Evolutionary conservation across 2,329 filamentous ascomycete species (phyloP), one percentile per base, ranked within the genome.

Genomic region (Calycina herbarum): DNA sequence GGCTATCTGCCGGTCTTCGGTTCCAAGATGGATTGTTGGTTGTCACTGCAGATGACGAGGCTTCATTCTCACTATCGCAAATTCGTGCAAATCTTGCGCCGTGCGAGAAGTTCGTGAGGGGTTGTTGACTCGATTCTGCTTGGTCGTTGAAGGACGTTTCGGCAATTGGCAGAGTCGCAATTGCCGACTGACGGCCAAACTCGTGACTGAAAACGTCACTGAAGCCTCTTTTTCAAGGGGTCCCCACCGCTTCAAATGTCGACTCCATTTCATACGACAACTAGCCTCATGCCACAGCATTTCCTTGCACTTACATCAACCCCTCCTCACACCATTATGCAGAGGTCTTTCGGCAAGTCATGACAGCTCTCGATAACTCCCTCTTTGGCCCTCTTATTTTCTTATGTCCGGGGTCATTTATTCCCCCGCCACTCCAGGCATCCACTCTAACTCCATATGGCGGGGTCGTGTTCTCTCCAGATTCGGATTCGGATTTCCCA

Each of bases 361-460:
- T 54, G 45, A 51, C 10, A 51, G n/a, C 48, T 54, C 10, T 27
- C 20, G 20, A 54, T 54, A 51, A 11, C n/a, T 51, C 20, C 48
- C 20, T 27, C 24, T 27, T 54, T 54, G 20, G 48, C 10, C 48
- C 48, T 54, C 17, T 24, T 20, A 51, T 51, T 51, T 24, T 24
- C n/a, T 24, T n/a, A 10, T n/a, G 48, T 27, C 20, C 20, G 48
- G 20, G 10, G 48, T 24, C 8, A 13, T 54, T 54, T 10, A 27
- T 27, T 54, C 48, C 48, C 42, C 48, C 48, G 48, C 48, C 20
- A 54, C 48, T 24, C 20, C 48, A 54, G 48, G n/a, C 48, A 54
- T 54, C 48, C n/a, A 40, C n/a, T 54, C 20, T 54, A 8, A 15
- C 20, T 27, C 48, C 48, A 54, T 40, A 54, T 54, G 48, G 48